Evolutionary conservation across 257 asterid species (phyloP), one percentile per base, ranked within the genome.

Genomic region (Nicotiana benthamiana): DNA sequence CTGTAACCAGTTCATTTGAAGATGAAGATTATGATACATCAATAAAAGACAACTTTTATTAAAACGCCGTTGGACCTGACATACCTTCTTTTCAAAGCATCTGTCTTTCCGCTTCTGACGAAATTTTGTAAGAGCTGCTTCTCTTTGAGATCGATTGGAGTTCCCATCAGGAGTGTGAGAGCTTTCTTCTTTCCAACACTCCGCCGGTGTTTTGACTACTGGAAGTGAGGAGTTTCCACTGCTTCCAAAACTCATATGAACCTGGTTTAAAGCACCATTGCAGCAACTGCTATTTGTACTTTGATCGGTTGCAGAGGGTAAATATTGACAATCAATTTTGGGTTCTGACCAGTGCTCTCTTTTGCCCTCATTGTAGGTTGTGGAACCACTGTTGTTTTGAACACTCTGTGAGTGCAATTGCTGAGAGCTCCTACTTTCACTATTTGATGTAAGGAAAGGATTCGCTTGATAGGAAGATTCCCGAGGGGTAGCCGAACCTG

Each of bases 21-120:
- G 57, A 27, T 20, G 57, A 20, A 43, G 59, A 43, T 68, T 20
- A 70, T 70, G 59, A 70, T 70, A 43, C 13, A 18, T 43, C 75
- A 65, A 66, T 67, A 60, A 32, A 24, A 65, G 32, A 56, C 20
- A 40, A 26, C 28, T 27, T 68, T 36, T 26, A 28, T 26, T 32
- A 30, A 15, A 26, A 36, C 52, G 43, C 11, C 28, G 5, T 60
- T 16, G 13, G 56, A 36, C 40, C 75, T 15, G 62, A 26, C 75
- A 18, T 84, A 95, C 99, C 99, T 96, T 96, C 89, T 96, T 96
- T 84, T 96, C 95, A 75, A 89, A 96, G 90, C 99, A 94, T 88
- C 99, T 89, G 24, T 94, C 98, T 84, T 96, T 96, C 85, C 99
- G 85, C 87, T 96, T 96, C 86, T 86, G 65, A 6, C 97, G 91